Percentiles rank a stretch among this genome's conserved stretches.
Conservation (phyloP, 2,329 filamentous ascomycete genomes). For the Trichoderma simmonsii region DNA sequence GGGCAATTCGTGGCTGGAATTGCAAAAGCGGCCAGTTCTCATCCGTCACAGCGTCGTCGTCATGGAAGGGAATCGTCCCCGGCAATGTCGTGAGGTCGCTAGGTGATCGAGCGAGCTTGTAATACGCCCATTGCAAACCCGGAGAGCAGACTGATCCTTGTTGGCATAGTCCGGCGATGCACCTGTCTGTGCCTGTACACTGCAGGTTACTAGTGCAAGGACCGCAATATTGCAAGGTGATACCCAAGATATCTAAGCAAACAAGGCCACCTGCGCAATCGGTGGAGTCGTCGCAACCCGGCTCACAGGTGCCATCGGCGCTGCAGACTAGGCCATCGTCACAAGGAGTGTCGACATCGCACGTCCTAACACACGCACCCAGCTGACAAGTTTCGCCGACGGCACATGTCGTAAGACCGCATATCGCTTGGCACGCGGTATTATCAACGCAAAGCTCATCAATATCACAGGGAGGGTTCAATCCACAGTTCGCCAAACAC, state of each 20-base stretch:
- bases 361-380: not conserved
- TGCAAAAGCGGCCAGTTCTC: not conserved
- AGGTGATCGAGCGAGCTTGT: not conserved
- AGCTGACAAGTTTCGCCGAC: not conserved
- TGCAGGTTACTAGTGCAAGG: not conserved
- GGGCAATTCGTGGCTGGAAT: not conserved
- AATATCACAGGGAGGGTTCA: not conserved
- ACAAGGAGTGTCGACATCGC: not conserved
- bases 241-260: not conserved
- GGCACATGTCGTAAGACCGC: not conserved
- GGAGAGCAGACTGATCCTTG: not conserved
- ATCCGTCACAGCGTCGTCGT: fast-evolving
- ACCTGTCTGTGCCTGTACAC: not conserved
- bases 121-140: not conserved
- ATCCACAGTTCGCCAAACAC: not conserved
- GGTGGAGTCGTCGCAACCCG: not conserved
- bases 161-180: not conserved
- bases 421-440: not conserved
- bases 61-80: conserved; percentile 1
- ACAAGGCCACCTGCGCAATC: not conserved
- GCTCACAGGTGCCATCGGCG: not conserved
- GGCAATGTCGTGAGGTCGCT: not conserved
- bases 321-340: not conserved
- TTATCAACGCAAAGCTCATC: not conserved
- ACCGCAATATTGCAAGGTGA: not conserved